Conservation (phyloP, 306 rosid genomes). For the Albizia julibrissin region DNA sequence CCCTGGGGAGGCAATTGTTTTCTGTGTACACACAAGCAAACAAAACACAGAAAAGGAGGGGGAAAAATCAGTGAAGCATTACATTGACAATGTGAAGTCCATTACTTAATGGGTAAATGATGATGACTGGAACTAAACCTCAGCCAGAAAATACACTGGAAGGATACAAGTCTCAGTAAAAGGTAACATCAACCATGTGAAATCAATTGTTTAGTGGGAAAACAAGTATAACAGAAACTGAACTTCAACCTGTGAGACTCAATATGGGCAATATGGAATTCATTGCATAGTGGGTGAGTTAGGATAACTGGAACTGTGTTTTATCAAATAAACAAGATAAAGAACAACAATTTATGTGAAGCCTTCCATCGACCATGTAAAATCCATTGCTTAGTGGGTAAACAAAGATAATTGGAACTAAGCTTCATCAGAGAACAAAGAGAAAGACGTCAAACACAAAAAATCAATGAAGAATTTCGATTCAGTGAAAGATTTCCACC, state of each 20-base stretch:
- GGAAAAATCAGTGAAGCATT: not conserved
- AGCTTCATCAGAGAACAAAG: not conserved
- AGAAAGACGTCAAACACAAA: not conserved
- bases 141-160: not conserved
- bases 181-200: not conserved
- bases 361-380: not conserved
- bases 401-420: not conserved
- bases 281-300: not conserved
- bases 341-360: not conserved
- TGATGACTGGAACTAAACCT: not conserved
- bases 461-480: not conserved
- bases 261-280: not conserved
- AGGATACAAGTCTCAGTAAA: not conserved
- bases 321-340: not conserved
- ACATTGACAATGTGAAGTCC: conserved; percentile 19
- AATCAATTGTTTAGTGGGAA: not conserved
- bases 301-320: not conserved
- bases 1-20: conserved; percentile 84
- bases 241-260: not conserved
- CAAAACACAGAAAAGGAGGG: not conserved
- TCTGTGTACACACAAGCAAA: conserved; percentile 44
- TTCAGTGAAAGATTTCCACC: not conserved
- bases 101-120: not conserved
- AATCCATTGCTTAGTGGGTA: not conserved
- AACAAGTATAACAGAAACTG: not conserved